A percentile compares a stretch with the other conserved stretches of the same genome.
These are phyloP conservation scores for Cotoneaster glaucophyllus DNA, from an alignment of 306 rosid species.

Conservation along the genomic window DNA sequence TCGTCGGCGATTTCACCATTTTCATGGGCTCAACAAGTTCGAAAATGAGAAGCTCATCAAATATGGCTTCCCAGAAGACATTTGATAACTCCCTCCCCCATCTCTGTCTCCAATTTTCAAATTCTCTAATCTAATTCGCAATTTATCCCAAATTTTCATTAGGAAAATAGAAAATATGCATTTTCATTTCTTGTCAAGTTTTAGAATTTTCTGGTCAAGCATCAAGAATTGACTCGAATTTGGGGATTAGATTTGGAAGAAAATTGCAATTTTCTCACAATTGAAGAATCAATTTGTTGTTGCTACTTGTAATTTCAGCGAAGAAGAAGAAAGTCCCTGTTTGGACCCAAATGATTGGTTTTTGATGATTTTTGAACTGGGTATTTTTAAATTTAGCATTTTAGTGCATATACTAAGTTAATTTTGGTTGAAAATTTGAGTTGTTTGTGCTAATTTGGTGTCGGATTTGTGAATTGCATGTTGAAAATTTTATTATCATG, in stretches of 20 bases:
- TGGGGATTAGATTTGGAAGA: no score
- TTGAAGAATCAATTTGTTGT: no score
- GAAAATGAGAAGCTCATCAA: conserved; percentile 98
- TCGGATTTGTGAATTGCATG: no score
- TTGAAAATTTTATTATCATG: no score
- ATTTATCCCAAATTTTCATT: not conserved
- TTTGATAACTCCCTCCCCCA: conserved; percentile 44
- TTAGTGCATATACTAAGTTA: no score
- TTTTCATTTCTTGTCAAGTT: not conserved
- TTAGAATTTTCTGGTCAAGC: not conserved
- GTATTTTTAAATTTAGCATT: no score
- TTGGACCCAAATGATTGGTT: no score
- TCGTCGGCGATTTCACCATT: conserved; percentile 79
- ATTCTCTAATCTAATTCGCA: not conserved
- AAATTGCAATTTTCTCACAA: not conserved
- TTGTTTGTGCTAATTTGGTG: no score
- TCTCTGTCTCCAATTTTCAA: not conserved
- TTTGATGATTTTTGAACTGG: no score
- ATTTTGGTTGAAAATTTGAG: no score
- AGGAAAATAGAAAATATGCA: not conserved
- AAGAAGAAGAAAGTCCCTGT: no score
- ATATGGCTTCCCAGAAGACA: conserved; percentile 81
- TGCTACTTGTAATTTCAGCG: no score
- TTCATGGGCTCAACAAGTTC: conserved; percentile 89
- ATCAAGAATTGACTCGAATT: not conserved